Percentiles rank a stretch among this genome's conserved stretches.
Evolutionary conservation across 1,284 basidiomycete species (phyloP).

Genomic region (Cutaneotrichosporon sp.): DNA sequence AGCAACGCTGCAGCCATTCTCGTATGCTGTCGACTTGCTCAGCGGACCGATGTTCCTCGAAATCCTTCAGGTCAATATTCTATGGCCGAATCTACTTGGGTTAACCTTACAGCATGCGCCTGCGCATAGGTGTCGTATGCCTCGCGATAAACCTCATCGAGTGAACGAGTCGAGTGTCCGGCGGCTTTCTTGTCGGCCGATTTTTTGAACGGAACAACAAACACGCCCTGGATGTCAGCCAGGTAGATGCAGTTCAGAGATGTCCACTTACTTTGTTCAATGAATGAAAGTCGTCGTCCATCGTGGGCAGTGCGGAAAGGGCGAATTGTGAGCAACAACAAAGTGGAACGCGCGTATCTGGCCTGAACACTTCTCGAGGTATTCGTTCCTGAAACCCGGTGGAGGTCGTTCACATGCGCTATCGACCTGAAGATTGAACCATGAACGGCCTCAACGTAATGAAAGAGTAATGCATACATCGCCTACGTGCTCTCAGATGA

Average conservation of each 20-base stretch:
- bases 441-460: too few species aligned
- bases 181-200: conserved; percentile 17
- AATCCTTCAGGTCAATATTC: conserved; percentile 16
- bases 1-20: conserved; percentile 33
- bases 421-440: too few species aligned
- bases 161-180: conserved; percentile 8
- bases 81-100: neutral
- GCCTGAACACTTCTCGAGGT: too few species aligned
- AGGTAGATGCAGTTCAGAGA: too few species aligned
- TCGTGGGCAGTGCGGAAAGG: conserved; percentile 12
- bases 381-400: too few species aligned
- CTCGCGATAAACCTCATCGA: conserved; percentile 23
- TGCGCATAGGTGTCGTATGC: conserved; percentile 15
- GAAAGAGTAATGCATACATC: too few species aligned
- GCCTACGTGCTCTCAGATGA: neutral
- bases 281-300: conserved; percentile 31
- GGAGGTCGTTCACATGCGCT: too few species aligned
- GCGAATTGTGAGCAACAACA: neutral
- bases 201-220: conserved; percentile 30
- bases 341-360: neutral
- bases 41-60: conserved; percentile 21
- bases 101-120: conserved; percentile 25
- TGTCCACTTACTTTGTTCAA: conserved; percentile 28
- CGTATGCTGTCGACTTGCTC: conserved; percentile 36
- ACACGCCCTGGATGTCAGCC: conserved; percentile 30